Evolutionary conservation across 148 eudicot genomes (phyloP).

Genomic region (Heliamphora exappendiculata): DNA sequence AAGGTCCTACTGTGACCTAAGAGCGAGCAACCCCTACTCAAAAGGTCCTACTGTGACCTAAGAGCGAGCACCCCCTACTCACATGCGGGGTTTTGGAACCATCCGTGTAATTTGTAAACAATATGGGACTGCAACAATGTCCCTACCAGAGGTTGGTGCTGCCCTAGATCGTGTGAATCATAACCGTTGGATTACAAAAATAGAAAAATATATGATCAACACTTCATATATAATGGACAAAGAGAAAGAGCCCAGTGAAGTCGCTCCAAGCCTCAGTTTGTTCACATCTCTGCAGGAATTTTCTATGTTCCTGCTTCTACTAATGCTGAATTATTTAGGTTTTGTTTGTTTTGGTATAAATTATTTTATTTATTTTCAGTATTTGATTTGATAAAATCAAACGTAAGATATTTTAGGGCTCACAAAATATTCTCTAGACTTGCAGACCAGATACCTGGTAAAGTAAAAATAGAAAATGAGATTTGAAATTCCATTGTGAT

Average conservation of each 20-base stretch:
- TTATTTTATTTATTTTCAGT: no score
- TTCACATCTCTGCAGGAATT: not conserved
- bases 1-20: no score
- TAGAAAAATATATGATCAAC: not conserved
- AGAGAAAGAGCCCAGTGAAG: not conserved
- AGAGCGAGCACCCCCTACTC: no score
- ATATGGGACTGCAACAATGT: no score
- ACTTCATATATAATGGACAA: not conserved
- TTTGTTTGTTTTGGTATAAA: not conserved
- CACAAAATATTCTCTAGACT: not conserved
- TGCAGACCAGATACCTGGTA: not conserved
- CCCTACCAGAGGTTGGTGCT: not conserved
- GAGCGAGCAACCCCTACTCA: no score
- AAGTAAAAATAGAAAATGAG: not conserved
- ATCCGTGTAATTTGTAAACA: no score
- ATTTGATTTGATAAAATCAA: slow-evolving; percentile 4
- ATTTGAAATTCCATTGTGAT: not conserved
- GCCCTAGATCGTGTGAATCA: slow-evolving; percentile 3
- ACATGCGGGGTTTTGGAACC: no score
- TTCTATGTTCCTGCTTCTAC: not conserved
- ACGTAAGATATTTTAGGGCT: no score
- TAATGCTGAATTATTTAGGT: not conserved
- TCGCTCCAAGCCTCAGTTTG: not conserved
- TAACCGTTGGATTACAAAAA: not conserved
- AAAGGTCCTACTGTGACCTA: no score